Conservation (phyloP, 352 stramenopile genomes). For the Detonula confervacea region DNA sequence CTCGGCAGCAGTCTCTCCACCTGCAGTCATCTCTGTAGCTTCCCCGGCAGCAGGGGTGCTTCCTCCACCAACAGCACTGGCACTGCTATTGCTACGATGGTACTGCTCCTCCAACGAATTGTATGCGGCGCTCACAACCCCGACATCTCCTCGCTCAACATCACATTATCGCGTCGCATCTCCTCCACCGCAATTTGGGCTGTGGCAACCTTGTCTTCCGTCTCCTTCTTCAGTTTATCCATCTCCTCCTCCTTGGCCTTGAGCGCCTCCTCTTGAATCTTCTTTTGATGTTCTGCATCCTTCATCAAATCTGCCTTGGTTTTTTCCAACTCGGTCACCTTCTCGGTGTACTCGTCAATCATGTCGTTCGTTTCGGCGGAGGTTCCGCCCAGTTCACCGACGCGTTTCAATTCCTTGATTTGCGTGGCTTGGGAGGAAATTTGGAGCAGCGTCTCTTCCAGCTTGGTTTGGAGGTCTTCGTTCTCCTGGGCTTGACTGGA, state of each 20-base stretch:
- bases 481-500: constrained; percentile 72
- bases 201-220: no score
- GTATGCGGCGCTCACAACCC: constrained; percentile 79
- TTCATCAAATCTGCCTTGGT: constrained; percentile 56
- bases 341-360: constrained; percentile 68
- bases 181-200: constrained; percentile 40
- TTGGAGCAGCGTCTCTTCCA: constrained; percentile 52
- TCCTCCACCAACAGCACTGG: neutral
- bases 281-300: constrained; percentile 42
- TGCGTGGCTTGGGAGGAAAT: constrained; percentile 53
- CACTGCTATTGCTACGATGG: constrained; percentile 23
- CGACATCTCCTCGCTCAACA: constrained; percentile 71
- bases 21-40: constrained; percentile 38
- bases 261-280: constrained; percentile 47
- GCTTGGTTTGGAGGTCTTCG: constrained; percentile 66
- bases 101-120: constrained; percentile 76
- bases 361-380: constrained; percentile 70
- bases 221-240: constrained; percentile 42
- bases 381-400: constrained; percentile 58
- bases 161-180: constrained; percentile 51
- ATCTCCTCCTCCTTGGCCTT: constrained; percentile 48
- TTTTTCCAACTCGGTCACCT: constrained; percentile 64
- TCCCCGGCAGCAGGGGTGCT: neutral
- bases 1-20: constrained; percentile 35
- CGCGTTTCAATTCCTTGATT: constrained; percentile 66